Percentiles rank a stretch among this genome's conserved stretches.
phyloP scores from a whole-genome alignment of 345 rosid species.

The Citrus reticulata region DNA sequence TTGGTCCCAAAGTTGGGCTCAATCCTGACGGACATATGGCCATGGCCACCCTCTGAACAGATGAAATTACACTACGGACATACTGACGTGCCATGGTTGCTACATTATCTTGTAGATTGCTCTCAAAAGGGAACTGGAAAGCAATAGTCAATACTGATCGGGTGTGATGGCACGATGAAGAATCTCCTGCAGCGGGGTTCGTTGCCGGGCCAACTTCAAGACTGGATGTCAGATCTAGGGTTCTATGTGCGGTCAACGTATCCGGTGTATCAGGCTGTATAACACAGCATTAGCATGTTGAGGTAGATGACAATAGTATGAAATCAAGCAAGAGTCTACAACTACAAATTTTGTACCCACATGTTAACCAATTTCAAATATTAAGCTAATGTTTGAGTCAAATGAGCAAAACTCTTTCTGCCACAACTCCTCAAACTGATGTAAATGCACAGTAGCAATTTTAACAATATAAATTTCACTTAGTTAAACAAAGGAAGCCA shows the following conservation, averaged over 20 bases:
- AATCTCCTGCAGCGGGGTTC: slow-evolving; percentile 50
- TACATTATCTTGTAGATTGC: slow-evolving; percentile 85
- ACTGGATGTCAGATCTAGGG: slow-evolving; percentile 90
- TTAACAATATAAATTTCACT: neutral
- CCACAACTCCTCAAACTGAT: neutral
- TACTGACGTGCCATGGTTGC: slow-evolving; percentile 95
- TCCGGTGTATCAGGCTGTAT: slow-evolving; percentile 66
- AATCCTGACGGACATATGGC: slow-evolving; percentile 88
- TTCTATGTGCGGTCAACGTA: slow-evolving; percentile 48
- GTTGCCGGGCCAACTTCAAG: slow-evolving; percentile 81
- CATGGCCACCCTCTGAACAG: slow-evolving; percentile 96
- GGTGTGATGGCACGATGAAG: slow-evolving; percentile 33
- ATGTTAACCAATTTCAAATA: neutral
- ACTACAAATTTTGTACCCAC: neutral
- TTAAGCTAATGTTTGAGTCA: neutral
- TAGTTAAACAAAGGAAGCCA: neutral
- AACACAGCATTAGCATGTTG: slow-evolving; percentile 9
- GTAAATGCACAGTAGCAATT: neutral
- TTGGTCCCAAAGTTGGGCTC: slow-evolving; percentile 61
- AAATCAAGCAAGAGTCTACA: neutral
- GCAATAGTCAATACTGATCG: slow-evolving; percentile 97
- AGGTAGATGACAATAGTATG: neutral
- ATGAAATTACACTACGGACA: slow-evolving; percentile 80
- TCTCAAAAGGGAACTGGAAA: slow-evolving; percentile 92
- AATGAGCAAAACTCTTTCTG: neutral